These are phyloP conservation scores for Penicillium atrosanguineum DNA, from an alignment of 495 filamentous ascomycete genomes.

Conservation along the genomic window DNA sequence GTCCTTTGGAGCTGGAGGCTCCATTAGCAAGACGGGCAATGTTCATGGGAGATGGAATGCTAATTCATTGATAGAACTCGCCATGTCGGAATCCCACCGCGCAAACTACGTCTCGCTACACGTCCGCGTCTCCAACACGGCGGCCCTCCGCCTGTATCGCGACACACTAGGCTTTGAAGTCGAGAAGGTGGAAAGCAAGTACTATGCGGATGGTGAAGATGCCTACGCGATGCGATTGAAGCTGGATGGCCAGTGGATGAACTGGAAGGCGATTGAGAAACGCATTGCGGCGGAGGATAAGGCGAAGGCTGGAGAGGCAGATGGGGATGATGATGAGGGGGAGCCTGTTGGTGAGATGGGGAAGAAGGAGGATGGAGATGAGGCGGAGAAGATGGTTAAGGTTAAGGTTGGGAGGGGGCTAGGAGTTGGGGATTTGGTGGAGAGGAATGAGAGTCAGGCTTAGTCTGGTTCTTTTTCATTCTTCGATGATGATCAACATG, in stretches of 20 bases:
- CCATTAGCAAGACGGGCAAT: too few species aligned
- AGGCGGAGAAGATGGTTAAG: slow-evolving; percentile 51
- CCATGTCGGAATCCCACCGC: slow-evolving; percentile 92
- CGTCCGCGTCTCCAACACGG: slow-evolving; percentile 89
- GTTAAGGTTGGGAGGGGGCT: slow-evolving; percentile 79
- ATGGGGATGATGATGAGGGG: slow-evolving; percentile 30
- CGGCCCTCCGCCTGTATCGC: slow-evolving; percentile 86
- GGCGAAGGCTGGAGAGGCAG: slow-evolving; percentile 31
- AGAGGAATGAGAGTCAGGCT: slow-evolving; percentile 61
- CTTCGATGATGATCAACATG: too few species aligned
- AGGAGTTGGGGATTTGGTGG: slow-evolving; percentile 82
- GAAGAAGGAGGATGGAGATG: slow-evolving; percentile 47
- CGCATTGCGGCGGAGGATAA: slow-evolving; percentile 40
- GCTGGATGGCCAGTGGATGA: slow-evolving; percentile 57
- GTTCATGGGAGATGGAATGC: not conserved
- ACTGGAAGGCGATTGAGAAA: slow-evolving; percentile 45
- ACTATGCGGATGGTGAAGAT: slow-evolving; percentile 98
- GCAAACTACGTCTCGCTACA: slow-evolving; percentile 93
- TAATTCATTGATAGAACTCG: slow-evolving; percentile 59
- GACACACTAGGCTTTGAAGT: slow-evolving; percentile 90
- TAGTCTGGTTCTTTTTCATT: not conserved
- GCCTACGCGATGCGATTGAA: slow-evolving; percentile 92
- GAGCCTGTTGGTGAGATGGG: slow-evolving; percentile 54
- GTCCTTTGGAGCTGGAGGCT: not conserved
- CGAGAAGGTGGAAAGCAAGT: slow-evolving; percentile 86